Evolutionary conservation across 2,329 filamentous ascomycete species (phyloP), one percentile per base, ranked within the genome.

Genomic region (Metarhizium humberi): DNA sequence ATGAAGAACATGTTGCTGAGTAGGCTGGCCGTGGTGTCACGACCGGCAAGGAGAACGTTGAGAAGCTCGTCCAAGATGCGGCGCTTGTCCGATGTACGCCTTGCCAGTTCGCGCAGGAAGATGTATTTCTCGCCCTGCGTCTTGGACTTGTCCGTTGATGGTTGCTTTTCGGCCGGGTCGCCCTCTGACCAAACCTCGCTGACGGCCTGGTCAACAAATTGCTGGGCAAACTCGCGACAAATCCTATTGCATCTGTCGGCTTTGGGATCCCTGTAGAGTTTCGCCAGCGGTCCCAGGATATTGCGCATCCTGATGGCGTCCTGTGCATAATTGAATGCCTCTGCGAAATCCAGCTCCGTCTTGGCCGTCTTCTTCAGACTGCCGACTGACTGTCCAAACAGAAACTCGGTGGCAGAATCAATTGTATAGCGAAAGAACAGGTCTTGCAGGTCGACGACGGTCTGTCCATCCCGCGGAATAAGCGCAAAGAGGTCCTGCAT

Each of bases 181-280:
- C 82, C 75, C 53, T 74, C 52, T 81, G 77, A 58, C 29, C 36
- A 14, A 16, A 47, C 43, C 3, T 45, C 50, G 7, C 30, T 29
- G 16, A 90, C 86, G 66, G 81, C 88, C n/a, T 77, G 78, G 60
- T 82, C 77, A n/a, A 88, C 78, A 64, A 90, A 90, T 8, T 77
- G 46, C 13, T 51, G 38, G 13, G 50, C 56, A 10, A 53, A 50
- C n/a, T 46, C 30, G 6, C 53, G 50, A 18, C 53, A 55, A 6
- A 50, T 25, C n/a, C 16, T 68, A 63, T 90, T 82, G 67, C 90
- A 79, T n/a, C 77, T 71, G 34, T 78, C 76, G 52, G 88, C 84
- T 7, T 85, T 80, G 55, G 81, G 78, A 58, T 74, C 75, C 66
- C 90, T 89, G 2, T 81, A 78, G 51, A 80, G 73, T 2, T 82